Conservation (phyloP, 2,329 filamentous ascomycete genomes). For the Trichoderma asperellum region DNA sequence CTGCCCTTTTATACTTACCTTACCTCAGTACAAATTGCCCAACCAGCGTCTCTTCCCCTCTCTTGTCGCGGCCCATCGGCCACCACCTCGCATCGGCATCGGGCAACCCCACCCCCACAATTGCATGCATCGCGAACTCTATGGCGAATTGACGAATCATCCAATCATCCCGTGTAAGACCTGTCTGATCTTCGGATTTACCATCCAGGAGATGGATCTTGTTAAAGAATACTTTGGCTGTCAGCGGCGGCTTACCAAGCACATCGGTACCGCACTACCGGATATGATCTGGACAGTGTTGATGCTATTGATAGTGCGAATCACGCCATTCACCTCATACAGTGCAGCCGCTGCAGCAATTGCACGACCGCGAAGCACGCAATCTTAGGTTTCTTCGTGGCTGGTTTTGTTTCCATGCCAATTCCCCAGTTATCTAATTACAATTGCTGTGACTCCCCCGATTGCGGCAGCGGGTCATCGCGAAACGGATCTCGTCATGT, state of each 20-base stretch:
- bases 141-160: slow-evolving; percentile 28
- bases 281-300: slow-evolving; percentile 16
- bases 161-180: slow-evolving; percentile 22
- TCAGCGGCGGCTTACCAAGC: not conserved
- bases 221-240: slow-evolving; percentile 8
- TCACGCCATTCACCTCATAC: slow-evolving; percentile 27
- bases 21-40: not conserved
- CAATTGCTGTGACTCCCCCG: not conserved
- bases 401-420: slow-evolving; percentile 12
- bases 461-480: slow-evolving; percentile 22
- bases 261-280: not conserved
- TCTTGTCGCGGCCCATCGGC: slow-evolving; percentile 20
- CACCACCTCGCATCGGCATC: slow-evolving; percentile 1
- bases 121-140: slow-evolving; percentile 25
- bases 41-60: slow-evolving; percentile 20
- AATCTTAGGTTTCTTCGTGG: slow-evolving; percentile 5
- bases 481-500: slow-evolving; percentile 26
- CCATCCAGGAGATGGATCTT: not conserved
- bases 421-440: not conserved
- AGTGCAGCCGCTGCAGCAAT: slow-evolving; percentile 14
- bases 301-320: slow-evolving; percentile 31
- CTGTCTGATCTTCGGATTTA: slow-evolving; percentile 15
- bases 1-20: slow-evolving; percentile 12
- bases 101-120: slow-evolving; percentile 27
- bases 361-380: slow-evolving; percentile 24